phyloP scores from a whole-genome alignment of 164 flowering plant genomes.

The Buxus sempervirens region DNA sequence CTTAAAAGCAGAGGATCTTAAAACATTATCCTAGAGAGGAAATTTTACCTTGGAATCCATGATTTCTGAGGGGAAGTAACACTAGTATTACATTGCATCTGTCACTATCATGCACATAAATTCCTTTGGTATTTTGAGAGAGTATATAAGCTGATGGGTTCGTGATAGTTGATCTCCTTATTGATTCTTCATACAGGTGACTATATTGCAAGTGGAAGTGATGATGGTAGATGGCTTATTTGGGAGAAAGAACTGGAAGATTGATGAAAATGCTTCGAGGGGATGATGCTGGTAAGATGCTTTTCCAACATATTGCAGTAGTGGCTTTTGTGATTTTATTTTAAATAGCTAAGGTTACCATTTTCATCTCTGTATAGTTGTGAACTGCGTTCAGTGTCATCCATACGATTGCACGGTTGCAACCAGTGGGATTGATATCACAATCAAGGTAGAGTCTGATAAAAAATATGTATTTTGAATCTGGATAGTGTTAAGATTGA shows the following conservation, averaged over 20 bases:
- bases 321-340: not conserved
- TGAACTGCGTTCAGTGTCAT: conserved; percentile 93
- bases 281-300: conserved; percentile 74
- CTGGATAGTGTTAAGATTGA: conserved; percentile 14
- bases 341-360: conserved; percentile 2
- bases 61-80: not conserved
- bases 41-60: not conserved
- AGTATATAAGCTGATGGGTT: not conserved
- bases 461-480: not conserved
- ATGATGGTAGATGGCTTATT: conserved; percentile 98
- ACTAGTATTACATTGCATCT: too few species aligned
- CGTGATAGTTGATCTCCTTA: not conserved
- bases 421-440: conserved; percentile 92
- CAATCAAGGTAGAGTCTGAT: conserved; percentile 67
- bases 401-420: conserved; percentile 85
- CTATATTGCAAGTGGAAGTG: conserved; percentile 94
- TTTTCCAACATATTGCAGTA: conserved; percentile 1
- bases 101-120: too few species aligned
- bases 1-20: not conserved
- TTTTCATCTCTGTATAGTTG: conserved; percentile 48
- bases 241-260: conserved; percentile 96
- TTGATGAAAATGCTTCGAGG: conserved; percentile 90
- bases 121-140: not conserved
- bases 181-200: conserved; percentile 49
- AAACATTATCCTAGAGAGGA: not conserved